These are phyloP conservation scores for Rhizopus arrhizus DNA, from an alignment of 371 early-diverging fungal genomes.

Conservation along the genomic window DNA sequence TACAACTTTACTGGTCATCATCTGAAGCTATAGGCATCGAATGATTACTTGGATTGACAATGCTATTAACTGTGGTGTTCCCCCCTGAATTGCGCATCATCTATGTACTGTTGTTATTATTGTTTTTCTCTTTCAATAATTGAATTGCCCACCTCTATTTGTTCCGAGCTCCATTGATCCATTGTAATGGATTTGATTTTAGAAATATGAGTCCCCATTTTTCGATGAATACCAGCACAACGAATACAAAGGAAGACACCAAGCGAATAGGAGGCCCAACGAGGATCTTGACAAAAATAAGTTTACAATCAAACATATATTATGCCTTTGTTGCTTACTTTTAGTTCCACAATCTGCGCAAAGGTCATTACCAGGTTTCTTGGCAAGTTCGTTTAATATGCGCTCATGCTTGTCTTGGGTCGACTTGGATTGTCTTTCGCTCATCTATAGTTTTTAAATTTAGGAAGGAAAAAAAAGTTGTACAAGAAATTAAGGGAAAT, in stretches of 20 bases:
- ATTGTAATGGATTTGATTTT: slow-evolving; percentile 90
- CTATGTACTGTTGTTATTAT: slow-evolving; percentile 16
- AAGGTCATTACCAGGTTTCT: slow-evolving; percentile 71
- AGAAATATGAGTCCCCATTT: slow-evolving; percentile 92
- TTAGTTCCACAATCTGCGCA: slow-evolving; percentile 83
- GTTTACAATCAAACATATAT: neutral
- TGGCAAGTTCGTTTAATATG: slow-evolving; percentile 69
- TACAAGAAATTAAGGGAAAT: neutral
- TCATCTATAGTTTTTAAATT: slow-evolving; percentile 28
- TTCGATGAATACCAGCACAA: slow-evolving; percentile 90
- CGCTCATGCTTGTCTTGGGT: slow-evolving; percentile 55
- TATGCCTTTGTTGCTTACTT: slow-evolving; percentile 59
- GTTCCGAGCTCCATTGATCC: slow-evolving; percentile 93
- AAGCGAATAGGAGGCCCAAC: slow-evolving; percentile 94
- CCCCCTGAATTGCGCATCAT: slow-evolving; percentile 73
- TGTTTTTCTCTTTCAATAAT: slow-evolving; percentile 68
- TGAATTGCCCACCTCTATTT: slow-evolving; percentile 70
- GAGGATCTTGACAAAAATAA: slow-evolving; percentile 69
- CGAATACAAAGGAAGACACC: slow-evolving; percentile 94
- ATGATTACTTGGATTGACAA: slow-evolving; percentile 70
- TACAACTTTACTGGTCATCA: slow-evolving; percentile 60
- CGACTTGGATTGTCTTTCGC: slow-evolving; percentile 44
- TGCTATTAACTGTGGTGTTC: slow-evolving; percentile 80
- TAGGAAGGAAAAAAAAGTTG: neutral
- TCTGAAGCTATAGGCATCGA: slow-evolving; percentile 66